These are phyloP conservation scores for Quercus gilva DNA, from an alignment of 306 rosid species.

Conservation along the genomic window DNA sequence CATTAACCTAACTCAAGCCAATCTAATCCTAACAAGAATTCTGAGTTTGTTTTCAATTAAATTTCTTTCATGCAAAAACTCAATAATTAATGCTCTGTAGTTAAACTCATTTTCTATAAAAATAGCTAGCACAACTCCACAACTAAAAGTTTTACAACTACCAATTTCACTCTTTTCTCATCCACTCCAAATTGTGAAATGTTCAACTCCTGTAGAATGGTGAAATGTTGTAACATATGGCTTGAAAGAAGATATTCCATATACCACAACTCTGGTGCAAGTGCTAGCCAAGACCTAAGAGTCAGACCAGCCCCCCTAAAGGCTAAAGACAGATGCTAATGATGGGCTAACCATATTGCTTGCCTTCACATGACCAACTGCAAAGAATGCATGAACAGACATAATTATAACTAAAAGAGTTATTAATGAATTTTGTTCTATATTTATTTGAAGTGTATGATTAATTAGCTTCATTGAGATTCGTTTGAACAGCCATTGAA, in stretches of 20 bases:
- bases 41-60: too few species aligned
- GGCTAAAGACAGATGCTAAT: constrained; percentile 44
- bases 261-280: constrained; percentile 32
- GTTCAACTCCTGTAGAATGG: background rate
- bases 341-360: constrained; percentile 50
- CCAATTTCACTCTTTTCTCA: background rate
- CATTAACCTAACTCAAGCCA: too few species aligned
- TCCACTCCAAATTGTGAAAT: background rate
- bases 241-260: constrained; percentile 16
- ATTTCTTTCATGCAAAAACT: too few species aligned
- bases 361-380: constrained; percentile 49
- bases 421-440: constrained; percentile 22
- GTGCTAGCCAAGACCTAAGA: constrained; percentile 19
- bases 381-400: constrained; percentile 34
- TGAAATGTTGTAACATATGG: background rate
- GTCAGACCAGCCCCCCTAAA: constrained; percentile 18
- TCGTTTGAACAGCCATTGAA: constrained; percentile 18
- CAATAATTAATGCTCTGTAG: too few species aligned
- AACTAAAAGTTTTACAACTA: too few species aligned
- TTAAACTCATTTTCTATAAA: too few species aligned
- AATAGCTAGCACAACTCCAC: too few species aligned
- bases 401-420: constrained; percentile 19
- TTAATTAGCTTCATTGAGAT: constrained; percentile 31
- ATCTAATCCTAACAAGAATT: too few species aligned
- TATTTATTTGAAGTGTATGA: constrained; percentile 29